Evolutionary conservation across 495 filamentous ascomycete species (phyloP), one percentile per base, ranked within the genome.

Genomic region (Pseudoneurospora amorphoporcata): DNA sequence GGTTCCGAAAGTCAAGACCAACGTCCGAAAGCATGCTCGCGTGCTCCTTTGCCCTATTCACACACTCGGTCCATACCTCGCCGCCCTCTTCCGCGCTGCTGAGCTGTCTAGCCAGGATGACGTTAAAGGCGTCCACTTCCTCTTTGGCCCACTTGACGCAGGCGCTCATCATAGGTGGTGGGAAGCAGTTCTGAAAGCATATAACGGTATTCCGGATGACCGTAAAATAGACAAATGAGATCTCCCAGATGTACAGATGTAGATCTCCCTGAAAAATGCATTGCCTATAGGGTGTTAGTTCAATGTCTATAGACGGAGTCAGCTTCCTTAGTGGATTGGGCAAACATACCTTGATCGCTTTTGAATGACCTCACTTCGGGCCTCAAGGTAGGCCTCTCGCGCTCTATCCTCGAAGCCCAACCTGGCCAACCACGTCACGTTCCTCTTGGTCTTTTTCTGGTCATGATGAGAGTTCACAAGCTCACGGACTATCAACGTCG

Each of bases 91-190:
- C 89, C 61, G 90, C 91, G 68, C 87, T 86, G 80, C 92, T 94
- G 68, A 99, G 81, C 82, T 98, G 95, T 72, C 94, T 86, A 17
- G 85, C 87, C 32, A 99, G 85, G 43, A 94, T 87, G 32, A 83
- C 87, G 77, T 98, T 98, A 84, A 98, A 98, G 4, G 89, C 90
- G 75, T 97, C 93, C 3, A 98, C 87, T 75, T 96, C 89, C 79
- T 94, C 90, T 79, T 97, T 97, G 23, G 93, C 95, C 95, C 95
- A 99, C 78, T 92, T 94, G 69, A 99, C 94, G 76, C 93, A 94
- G 4, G 94, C 93, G 75, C 92, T 95, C 84, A 92, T 94, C 86
- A 95, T 92, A 29, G 88, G 82, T 29, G 91, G 86, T 4, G 94
- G 92, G 79, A 98, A 99, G 78, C 94, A 97, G 73, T 89, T 86